These are phyloP conservation scores for Daldinia sp. DNA, from an alignment of 2,329 filamentous ascomycete genomes.

Conservation along the genomic window DNA sequence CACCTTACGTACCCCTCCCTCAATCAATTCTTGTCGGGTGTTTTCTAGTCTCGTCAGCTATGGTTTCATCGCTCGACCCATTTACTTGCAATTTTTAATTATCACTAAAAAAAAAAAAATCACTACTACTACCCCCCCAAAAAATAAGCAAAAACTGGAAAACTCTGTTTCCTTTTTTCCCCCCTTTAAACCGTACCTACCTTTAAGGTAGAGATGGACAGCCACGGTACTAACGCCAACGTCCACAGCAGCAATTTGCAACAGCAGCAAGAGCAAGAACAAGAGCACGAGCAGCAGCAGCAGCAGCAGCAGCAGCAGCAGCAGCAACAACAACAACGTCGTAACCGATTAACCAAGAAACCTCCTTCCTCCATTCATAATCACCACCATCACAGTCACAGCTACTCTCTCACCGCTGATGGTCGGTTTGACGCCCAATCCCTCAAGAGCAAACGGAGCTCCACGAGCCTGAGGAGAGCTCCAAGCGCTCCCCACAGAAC, in stretches of 20 bases:
- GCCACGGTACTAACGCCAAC: conserved; percentile 36
- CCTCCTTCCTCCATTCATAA: conserved; percentile 59
- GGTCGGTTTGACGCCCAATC: conserved; percentile 67
- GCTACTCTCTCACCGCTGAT: conserved; percentile 62
- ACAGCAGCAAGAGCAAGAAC: conserved; percentile 26
- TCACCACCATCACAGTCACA: conserved; percentile 61
- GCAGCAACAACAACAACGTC: conserved; percentile 60
- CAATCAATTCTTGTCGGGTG: conserved; percentile 30
- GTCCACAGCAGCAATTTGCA: conserved; percentile 48
- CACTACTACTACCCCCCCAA: conserved; percentile 21
- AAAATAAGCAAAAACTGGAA: conserved; percentile 32
- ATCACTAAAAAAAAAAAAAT: conserved; percentile 41
- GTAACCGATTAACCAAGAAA: conserved; percentile 71
- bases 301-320: conserved; percentile 54
- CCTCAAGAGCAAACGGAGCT: conserved; percentile 73
- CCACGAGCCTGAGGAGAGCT: conserved; percentile 70
- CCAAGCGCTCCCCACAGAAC: conserved; percentile 66
- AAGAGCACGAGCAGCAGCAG: conserved; percentile 22
- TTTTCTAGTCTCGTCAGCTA: conserved; percentile 41
- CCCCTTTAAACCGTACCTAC: conserved; percentile 25
- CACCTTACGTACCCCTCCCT: conserved; percentile 12
- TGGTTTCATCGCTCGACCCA: conserved; percentile 42
- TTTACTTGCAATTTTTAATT: conserved; percentile 34
- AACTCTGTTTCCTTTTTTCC: conserved; percentile 23
- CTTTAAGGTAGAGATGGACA: conserved; percentile 44